Evolutionary conservation across 2,329 filamentous ascomycete genomes (phyloP).

Genomic region (Atkinsonella hypoxylon): DNA sequence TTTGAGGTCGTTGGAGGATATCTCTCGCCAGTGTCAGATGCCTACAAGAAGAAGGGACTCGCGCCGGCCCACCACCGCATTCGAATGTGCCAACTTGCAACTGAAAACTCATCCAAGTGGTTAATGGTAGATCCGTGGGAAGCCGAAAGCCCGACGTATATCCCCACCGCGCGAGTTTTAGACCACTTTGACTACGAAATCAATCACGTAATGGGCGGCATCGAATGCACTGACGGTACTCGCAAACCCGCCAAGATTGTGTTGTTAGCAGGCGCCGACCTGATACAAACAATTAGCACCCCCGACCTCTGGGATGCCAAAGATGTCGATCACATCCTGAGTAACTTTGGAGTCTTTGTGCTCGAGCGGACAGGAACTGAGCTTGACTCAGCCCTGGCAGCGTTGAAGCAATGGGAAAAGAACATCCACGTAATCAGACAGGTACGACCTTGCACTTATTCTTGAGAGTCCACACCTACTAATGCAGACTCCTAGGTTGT

Average conservation of each 20-base stretch:
- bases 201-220: conserved; percentile 64
- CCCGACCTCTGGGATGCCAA: conserved; percentile 70
- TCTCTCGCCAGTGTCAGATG: conserved; percentile 20
- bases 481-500: conserved; percentile 27
- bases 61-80: conserved; percentile 26
- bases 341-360: conserved; percentile 72
- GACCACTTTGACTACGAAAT: conserved; percentile 89
- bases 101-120: conserved; percentile 58
- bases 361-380: conserved; percentile 84
- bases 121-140: conserved; percentile 86
- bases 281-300: conserved; percentile 62
- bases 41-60: conserved; percentile 26
- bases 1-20: conserved; percentile 80
- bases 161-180: conserved; percentile 77
- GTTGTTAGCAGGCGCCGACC: conserved; percentile 67
- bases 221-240: conserved; percentile 54
- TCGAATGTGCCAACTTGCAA: conserved; percentile 75
- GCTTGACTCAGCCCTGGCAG: conserved; percentile 76
- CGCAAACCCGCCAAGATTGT: conserved; percentile 61
- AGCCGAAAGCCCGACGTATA: conserved; percentile 68
- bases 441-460: conserved; percentile 11
- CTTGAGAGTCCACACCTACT: neutral
- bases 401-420: conserved; percentile 68
- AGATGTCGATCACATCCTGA: conserved; percentile 80
- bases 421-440: conserved; percentile 75